phyloP scores from a whole-genome alignment of 1,139 yeast genomes.

The Saccharomycopsis hybrid region DNA sequence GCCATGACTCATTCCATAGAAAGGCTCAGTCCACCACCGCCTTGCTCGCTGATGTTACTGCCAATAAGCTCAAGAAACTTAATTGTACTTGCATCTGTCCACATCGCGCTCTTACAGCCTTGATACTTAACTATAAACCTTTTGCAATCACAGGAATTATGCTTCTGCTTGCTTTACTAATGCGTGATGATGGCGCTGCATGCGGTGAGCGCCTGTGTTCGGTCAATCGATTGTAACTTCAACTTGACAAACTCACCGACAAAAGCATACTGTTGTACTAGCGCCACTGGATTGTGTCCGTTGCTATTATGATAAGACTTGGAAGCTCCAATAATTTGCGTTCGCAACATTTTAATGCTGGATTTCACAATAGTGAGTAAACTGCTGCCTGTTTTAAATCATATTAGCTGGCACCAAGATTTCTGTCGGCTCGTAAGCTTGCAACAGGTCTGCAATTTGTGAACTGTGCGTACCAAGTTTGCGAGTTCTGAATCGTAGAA shows the following conservation, averaged over 20 bases:
- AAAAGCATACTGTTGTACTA: slow-evolving; percentile 25
- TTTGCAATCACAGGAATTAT: slow-evolving; percentile 21
- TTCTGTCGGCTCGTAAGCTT: slow-evolving; percentile 33
- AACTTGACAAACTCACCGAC: slow-evolving; percentile 23
- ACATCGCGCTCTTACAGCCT: slow-evolving; percentile 36
- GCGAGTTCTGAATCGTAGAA: slow-evolving; percentile 36
- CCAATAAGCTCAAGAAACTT: slow-evolving; percentile 57
- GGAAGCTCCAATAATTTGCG: background rate
- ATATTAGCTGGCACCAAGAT: slow-evolving; percentile 30
- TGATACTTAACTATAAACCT: slow-evolving; percentile 34
- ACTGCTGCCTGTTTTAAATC: slow-evolving; percentile 25
- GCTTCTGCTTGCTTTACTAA: slow-evolving; percentile 27
- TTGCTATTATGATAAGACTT: background rate
- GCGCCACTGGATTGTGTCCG: slow-evolving; percentile 15
- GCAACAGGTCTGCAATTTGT: slow-evolving; percentile 34
- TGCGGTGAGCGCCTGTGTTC: slow-evolving; percentile 32
- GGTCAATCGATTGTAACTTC: slow-evolving; percentile 26
- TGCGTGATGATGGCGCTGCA: slow-evolving; percentile 35
- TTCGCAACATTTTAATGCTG: slow-evolving; percentile 27
- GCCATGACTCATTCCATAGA: slow-evolving; percentile 57
- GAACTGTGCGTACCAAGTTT: slow-evolving; percentile 40
- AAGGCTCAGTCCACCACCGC: slow-evolving; percentile 44
- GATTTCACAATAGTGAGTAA: slow-evolving; percentile 33
- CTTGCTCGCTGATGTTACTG: slow-evolving; percentile 36
- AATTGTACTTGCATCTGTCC: slow-evolving; percentile 59